Evolutionary conservation across 805 yeast species (phyloP).

Genomic region (Sugiyamaella mastotermitis): DNA sequence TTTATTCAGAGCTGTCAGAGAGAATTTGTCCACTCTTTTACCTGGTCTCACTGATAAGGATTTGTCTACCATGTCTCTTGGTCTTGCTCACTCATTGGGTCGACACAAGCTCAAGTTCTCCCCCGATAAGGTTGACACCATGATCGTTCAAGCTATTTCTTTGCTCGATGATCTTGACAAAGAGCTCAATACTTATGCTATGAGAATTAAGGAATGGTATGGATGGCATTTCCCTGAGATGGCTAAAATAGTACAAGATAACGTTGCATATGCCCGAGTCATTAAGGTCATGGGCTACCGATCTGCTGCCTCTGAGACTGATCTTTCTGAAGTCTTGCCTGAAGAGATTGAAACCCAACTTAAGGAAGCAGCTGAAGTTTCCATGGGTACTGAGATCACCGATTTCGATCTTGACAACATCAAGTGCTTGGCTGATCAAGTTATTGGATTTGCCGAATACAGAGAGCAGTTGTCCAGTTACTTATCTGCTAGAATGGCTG

Average conservation of each 20-base stretch:
- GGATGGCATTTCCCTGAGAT: slow-evolving; percentile 99
- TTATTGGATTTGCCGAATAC: slow-evolving; percentile 91
- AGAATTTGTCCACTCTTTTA: slow-evolving; percentile 84
- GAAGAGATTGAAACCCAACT: slow-evolving; percentile 79
- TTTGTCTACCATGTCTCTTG: slow-evolving; percentile 90
- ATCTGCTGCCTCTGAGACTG: slow-evolving; percentile 84
- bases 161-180: slow-evolving; percentile 94
- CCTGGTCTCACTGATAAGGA: slow-evolving; percentile 89
- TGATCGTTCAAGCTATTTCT: slow-evolving; percentile 99
- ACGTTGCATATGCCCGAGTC: slow-evolving; percentile 93
- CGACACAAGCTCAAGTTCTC: slow-evolving; percentile 97
- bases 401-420: slow-evolving; percentile 84
- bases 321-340: slow-evolving; percentile 83
- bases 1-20: slow-evolving; percentile 91
- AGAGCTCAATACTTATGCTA: slow-evolving; percentile 95
- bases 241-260: slow-evolving; percentile 94
- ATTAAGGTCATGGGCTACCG: slow-evolving; percentile 91
- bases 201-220: slow-evolving; percentile 99
- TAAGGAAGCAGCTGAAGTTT: slow-evolving; percentile 94
- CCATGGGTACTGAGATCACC: slow-evolving; percentile 99
- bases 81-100: slow-evolving; percentile 97
- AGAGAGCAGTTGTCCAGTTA: slow-evolving; percentile 94
- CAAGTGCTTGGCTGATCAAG: slow-evolving; percentile 87
- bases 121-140: slow-evolving; percentile 97
- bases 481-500: slow-evolving; percentile 91